Percentiles rank a stretch among this genome's conserved stretches.
Evolutionary conservation across 2,329 filamentous ascomycete species (phyloP).

Genomic region (Cladophialophora exuberans): DNA sequence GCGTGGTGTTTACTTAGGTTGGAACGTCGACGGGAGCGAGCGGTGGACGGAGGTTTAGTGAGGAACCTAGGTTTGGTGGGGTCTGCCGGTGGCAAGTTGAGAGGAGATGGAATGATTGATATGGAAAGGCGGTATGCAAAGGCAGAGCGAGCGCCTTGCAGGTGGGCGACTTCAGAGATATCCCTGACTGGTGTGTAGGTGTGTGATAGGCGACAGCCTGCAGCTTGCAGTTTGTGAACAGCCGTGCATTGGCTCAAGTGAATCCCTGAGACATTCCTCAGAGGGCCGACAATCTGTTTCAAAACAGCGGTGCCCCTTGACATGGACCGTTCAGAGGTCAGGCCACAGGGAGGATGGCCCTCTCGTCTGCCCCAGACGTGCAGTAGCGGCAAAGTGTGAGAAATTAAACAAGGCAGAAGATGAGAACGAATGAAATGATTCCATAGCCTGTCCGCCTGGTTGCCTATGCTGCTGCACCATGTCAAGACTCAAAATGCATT

Average conservation of each 20-base stretch:
- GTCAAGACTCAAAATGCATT: too few relatives aligned
- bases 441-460: too few relatives aligned
- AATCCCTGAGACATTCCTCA: slow-evolving; percentile 8
- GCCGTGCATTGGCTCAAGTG: slow-evolving; percentile 9
- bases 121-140: not conserved
- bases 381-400: slow-evolving; percentile 23
- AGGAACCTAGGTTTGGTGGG: slow-evolving; percentile 20
- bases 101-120: slow-evolving; percentile 11
- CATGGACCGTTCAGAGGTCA: too few relatives aligned
- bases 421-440: slow-evolving; percentile 7
- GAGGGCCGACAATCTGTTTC: slow-evolving; percentile 10
- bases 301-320: slow-evolving; percentile 24
- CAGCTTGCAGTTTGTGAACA: slow-evolving; percentile 3
- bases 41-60: not conserved
- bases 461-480: too few relatives aligned
- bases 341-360: slow-evolving; percentile 8
- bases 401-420: not conserved
- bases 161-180: too few relatives aligned
- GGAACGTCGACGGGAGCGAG: not conserved
- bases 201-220: not conserved
- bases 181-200: slow-evolving; percentile 8
- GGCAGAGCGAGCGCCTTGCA: not conserved
- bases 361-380: slow-evolving; percentile 22
- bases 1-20: slow-evolving; percentile 10
- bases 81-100: slow-evolving; percentile 8